Conservation (phyloP, 2,329 filamentous ascomycete genomes). For the Cordyceps fumosorosea region DNA sequence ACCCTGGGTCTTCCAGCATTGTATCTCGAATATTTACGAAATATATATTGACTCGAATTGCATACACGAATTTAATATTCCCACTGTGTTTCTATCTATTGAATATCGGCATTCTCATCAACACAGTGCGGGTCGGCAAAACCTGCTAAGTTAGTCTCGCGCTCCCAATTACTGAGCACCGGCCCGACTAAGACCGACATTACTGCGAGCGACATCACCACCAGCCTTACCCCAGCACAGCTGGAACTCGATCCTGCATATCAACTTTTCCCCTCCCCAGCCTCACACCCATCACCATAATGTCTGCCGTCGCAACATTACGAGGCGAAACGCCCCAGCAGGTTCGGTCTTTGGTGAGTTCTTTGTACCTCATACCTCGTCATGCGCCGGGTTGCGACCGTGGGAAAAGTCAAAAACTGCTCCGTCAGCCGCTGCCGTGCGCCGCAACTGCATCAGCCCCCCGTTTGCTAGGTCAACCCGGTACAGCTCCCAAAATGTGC, state of each 20-base stretch:
- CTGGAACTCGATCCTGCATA: conserved; percentile 4
- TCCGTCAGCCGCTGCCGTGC: neutral
- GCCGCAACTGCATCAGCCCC: neutral
- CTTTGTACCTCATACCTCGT: neutral
- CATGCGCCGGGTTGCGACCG: conserved; percentile 6
- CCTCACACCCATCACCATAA: conserved; percentile 17
- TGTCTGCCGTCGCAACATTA: conserved; percentile 32
- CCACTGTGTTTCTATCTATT: neutral
- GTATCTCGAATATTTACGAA: neutral
- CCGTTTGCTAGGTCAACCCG: neutral
- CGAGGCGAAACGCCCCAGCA: conserved; percentile 52
- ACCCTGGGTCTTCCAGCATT: neutral
- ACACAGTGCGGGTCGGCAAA: conserved; percentile 11
- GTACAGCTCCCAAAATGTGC: neutral
- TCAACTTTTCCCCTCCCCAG: conserved; percentile 3
- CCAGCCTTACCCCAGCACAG: conserved; percentile 6
- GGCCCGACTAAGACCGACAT: conserved; percentile 15
- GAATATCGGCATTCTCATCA: neutral
- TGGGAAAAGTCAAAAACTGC: neutral
- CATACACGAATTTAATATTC: neutral
- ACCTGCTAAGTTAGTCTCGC: neutral
- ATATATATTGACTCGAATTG: neutral
- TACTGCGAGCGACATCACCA: conserved; percentile 6
- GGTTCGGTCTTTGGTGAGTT: conserved; percentile 49
- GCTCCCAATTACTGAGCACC: neutral